phyloP scores from a whole-genome alignment of 1,284 basidiomycete species.

The Cryptococcus sp. region DNA sequence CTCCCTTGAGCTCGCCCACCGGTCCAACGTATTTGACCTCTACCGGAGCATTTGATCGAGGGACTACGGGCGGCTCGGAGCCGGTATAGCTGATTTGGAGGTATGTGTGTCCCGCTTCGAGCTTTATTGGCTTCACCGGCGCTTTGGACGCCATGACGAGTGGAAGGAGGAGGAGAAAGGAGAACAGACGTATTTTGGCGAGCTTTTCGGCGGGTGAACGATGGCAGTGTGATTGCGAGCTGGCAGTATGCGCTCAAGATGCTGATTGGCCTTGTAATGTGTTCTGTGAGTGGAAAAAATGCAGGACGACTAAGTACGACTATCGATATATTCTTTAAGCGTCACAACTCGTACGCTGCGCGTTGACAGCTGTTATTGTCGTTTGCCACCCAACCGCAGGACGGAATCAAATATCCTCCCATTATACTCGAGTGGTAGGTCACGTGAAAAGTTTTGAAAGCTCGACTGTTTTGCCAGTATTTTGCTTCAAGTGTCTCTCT shows the following conservation, averaged over 20 bases:
- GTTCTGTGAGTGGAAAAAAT: not conserved
- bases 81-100: constrained; percentile 39
- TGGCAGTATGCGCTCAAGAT: not conserved
- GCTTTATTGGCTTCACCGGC: constrained; percentile 28
- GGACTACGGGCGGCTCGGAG: constrained; percentile 7
- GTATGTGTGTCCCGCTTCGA: constrained; percentile 38
- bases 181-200: too few species aligned
- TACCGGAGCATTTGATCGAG: not conserved
- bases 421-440: not conserved
- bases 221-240: too few species aligned
- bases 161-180: not conserved
- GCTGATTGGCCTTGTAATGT: not conserved
- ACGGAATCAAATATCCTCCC: constrained; percentile 13
- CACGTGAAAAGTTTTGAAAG: constrained; percentile 22
- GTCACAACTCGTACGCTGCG: not conserved
- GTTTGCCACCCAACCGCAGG: not conserved
- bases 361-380: too few species aligned
- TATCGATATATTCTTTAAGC: not conserved
- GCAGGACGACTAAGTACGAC: not conserved
- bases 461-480: not conserved
- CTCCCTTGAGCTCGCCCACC: constrained; percentile 47
- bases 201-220: too few species aligned
- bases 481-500: too few species aligned
- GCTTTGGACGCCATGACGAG: constrained; percentile 5
- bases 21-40: constrained; percentile 37